phyloP scores from a whole-genome alignment of 2,329 filamentous ascomycete species.

The Calonectria crousiana region DNA sequence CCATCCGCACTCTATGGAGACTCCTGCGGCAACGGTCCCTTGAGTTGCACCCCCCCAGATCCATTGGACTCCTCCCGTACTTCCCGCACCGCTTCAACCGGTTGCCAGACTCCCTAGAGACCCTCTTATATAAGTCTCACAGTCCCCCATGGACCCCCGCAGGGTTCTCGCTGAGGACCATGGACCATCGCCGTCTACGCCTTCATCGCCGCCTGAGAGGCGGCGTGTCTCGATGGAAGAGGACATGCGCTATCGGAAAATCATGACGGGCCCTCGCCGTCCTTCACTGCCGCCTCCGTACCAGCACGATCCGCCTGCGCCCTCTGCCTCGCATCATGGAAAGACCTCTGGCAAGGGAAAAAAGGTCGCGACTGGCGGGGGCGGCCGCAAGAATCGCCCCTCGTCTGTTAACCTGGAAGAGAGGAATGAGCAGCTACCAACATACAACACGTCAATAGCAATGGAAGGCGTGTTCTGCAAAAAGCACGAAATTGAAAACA shows the following conservation, averaged over 20 bases:
- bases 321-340: slow-evolving; percentile 32
- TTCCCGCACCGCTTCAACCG: slow-evolving; percentile 38
- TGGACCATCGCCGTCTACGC: slow-evolving; percentile 47
- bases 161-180: slow-evolving; percentile 46
- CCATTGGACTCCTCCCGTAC: slow-evolving; percentile 35
- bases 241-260: slow-evolving; percentile 64
- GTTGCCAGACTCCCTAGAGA: slow-evolving; percentile 34
- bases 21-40: slow-evolving; percentile 45
- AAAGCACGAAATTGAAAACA: slow-evolving; percentile 76
- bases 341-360: slow-evolving; percentile 35
- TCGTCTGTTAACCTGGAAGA: slow-evolving; percentile 36
- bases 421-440: slow-evolving; percentile 62
- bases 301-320: slow-evolving; percentile 45
- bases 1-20: slow-evolving; percentile 50
- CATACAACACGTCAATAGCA: slow-evolving; percentile 68
- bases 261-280: slow-evolving; percentile 62
- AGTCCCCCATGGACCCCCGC: slow-evolving; percentile 50
- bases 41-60: slow-evolving; percentile 44
- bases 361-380: slow-evolving; percentile 35
- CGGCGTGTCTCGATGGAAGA: slow-evolving; percentile 67
- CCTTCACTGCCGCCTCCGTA: slow-evolving; percentile 63
- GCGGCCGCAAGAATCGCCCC: slow-evolving; percentile 29
- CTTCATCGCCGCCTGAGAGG: slow-evolving; percentile 54
- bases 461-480: slow-evolving; percentile 69
- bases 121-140: slow-evolving; percentile 42